phyloP scores from a whole-genome alignment of 495 filamentous ascomycete species.

The Talaromyces nanjingensis region DNA sequence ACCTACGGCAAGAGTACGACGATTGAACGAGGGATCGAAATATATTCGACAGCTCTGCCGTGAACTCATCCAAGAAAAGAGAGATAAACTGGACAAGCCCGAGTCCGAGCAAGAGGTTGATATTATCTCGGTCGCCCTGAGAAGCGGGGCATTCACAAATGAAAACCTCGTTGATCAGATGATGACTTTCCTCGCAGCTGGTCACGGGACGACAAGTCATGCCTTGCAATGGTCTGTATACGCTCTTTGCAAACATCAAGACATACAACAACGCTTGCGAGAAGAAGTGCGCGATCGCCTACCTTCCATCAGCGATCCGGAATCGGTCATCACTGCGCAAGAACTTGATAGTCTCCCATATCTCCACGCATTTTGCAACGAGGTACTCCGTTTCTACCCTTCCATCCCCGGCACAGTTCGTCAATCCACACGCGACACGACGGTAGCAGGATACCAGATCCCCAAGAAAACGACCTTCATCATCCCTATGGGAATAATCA shows the following conservation, averaged over 20 bases:
- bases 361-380: conserved; percentile 56
- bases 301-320: conserved; percentile 44
- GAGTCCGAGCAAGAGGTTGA: conserved; percentile 51
- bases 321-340: conserved; percentile 39
- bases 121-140: conserved; percentile 76
- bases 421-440: conserved; percentile 54
- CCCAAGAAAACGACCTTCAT: conserved; percentile 48
- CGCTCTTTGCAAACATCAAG: conserved; percentile 50
- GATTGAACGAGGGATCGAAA: conserved; percentile 45
- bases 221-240: conserved; percentile 56
- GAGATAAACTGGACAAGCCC: conserved; percentile 42
- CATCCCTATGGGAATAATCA: conserved; percentile 50
- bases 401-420: conserved; percentile 59
- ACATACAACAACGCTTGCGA: conserved; percentile 50
- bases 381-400: conserved; percentile 50
- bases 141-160: conserved; percentile 70
- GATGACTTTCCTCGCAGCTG: conserved; percentile 92
- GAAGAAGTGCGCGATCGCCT: conserved; percentile 56
- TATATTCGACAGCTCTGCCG: conserved; percentile 57
- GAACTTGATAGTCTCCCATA: conserved; percentile 50
- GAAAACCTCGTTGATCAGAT: conserved; percentile 82
- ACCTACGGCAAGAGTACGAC: conserved; percentile 60
- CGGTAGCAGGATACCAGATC: conserved; percentile 45
- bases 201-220: conserved; percentile 70
- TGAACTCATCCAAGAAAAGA: conserved; percentile 62